Evolutionary conservation across 352 stramenopile genomes (phyloP), one percentile per base, ranked within the genome.

Genomic region (Globisporangium recalcitrans): DNA sequence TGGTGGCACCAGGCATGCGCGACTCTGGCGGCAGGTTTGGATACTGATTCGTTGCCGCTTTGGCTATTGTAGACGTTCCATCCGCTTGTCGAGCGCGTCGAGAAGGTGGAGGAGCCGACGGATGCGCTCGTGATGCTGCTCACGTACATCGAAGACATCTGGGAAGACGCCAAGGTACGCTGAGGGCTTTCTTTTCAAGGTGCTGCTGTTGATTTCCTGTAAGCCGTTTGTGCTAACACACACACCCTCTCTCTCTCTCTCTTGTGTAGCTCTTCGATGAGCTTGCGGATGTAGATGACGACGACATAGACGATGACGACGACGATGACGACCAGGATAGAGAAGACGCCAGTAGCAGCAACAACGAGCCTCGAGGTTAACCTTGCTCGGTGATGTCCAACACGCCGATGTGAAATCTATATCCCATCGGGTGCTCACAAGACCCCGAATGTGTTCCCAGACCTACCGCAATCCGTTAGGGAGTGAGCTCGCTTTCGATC

Each of bases 141-240:
- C 2, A 69, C 69, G 8, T 88, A 87, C 62, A 66, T 91, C 5
- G 82, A 91, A 32, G 70, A 87, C 27, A 71, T 72, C 22, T 88
- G 81, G 82, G 72, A 80, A 29, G 82, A 88, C 52, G 78, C 77
- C 71, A 85, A 86, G 72, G 77, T 87, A 44, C 47, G n/a, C n/a
- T 34, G 10, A 49, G 4, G 14, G 32, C 10, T 38, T 38, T 38
- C 2, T 38, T 38, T 16, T 13, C 32, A 38, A 38, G 32, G 26
- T 29, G 38, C 46, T 7, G 36, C 9, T 54, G 32, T 38, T 10
- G 14, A 38, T 10, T 9, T 4, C 22, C 16, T 14, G n/a, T 27
- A 27, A 48, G 46, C 7, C 22, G 11, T 16, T 14, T 63, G 22
- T 4, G 13, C 53, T 10, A 19, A 52, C 42, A 1, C 38, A 11